phyloP scores from a whole-genome alignment of 2,329 filamentous ascomycete genomes.

The Thielaviopsis euricoi region DNA sequence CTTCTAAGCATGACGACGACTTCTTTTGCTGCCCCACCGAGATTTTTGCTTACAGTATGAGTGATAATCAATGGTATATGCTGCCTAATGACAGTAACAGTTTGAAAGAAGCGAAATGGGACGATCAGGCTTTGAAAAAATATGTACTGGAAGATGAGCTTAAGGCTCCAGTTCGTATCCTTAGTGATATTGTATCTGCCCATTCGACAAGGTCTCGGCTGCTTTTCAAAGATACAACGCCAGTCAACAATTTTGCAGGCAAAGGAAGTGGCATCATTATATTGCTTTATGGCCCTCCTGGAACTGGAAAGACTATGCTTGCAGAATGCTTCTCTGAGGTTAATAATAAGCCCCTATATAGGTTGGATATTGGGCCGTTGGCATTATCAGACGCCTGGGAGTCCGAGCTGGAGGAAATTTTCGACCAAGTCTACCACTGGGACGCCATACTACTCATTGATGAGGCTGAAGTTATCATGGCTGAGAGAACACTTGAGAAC shows the following conservation, averaged over 20 bases:
- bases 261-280: constrained; percentile 28
- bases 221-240: not conserved
- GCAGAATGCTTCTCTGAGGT: constrained; percentile 38
- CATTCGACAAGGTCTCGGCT: not conserved
- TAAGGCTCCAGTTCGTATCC: too few species aligned
- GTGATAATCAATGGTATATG: too few species aligned
- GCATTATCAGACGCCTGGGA: not conserved
- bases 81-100: too few species aligned
- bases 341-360: not conserved
- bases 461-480: constrained; percentile 37
- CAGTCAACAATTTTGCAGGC: constrained; percentile 14
- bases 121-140: too few species aligned
- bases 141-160: too few species aligned
- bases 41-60: too few species aligned
- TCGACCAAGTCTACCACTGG: constrained; percentile 33
- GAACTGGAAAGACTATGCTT: constrained; percentile 77
- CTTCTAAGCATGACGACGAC: too few species aligned
- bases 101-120: too few species aligned
- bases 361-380: not conserved
- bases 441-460: constrained; percentile 34
- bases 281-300: constrained; percentile 47
- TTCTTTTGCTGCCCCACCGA: too few species aligned
- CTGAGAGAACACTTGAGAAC: constrained; percentile 26
- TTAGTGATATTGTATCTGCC: not conserved
- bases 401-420: constrained; percentile 16